Conservation (phyloP, 352 stramenopile genomes). For the Phytophthora brassicae region DNA sequence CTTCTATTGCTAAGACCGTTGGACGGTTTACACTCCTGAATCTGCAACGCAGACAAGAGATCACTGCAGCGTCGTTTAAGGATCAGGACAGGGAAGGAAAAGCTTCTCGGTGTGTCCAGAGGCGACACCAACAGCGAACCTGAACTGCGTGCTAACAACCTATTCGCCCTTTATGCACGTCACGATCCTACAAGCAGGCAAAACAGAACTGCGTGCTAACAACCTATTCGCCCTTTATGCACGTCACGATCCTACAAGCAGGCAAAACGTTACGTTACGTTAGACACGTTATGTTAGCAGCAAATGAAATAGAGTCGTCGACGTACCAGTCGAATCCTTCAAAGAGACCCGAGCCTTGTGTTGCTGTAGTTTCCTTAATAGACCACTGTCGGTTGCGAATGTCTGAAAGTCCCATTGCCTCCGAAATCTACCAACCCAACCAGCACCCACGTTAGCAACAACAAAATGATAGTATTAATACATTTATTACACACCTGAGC, state of each 20-base stretch:
- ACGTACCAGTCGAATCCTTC: constrained; percentile 99
- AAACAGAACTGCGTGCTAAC: no score
- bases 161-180: constrained; percentile 91
- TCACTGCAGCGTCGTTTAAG: not conserved
- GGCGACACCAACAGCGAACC: not conserved
- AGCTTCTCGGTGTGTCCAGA: constrained; percentile 14
- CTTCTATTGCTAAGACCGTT: constrained; percentile 33
- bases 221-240: constrained; percentile 87
- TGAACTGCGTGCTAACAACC: no score
- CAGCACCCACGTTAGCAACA: constrained; percentile 7
- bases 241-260: constrained; percentile 80
- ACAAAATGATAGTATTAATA: not conserved
- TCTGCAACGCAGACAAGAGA: constrained; percentile 5
- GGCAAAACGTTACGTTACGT: constrained; percentile 1
- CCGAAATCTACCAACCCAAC: constrained; percentile 88
- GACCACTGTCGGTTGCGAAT: constrained; percentile 99
- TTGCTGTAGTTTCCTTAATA: constrained; percentile 99
- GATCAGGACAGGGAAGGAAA: not conserved
- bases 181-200: constrained; percentile 64
- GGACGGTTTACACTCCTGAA: constrained; percentile 3
- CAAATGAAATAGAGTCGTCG: not conserved
- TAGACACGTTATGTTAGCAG: constrained; percentile 2
- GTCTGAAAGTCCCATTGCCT: constrained; percentile 96
- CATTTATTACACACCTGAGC: constrained; percentile 57
- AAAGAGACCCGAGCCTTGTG: constrained; percentile 98